These are phyloP conservation scores for Prunus padus DNA, from an alignment of 306 rosid genomes.

Conservation along the genomic window DNA sequence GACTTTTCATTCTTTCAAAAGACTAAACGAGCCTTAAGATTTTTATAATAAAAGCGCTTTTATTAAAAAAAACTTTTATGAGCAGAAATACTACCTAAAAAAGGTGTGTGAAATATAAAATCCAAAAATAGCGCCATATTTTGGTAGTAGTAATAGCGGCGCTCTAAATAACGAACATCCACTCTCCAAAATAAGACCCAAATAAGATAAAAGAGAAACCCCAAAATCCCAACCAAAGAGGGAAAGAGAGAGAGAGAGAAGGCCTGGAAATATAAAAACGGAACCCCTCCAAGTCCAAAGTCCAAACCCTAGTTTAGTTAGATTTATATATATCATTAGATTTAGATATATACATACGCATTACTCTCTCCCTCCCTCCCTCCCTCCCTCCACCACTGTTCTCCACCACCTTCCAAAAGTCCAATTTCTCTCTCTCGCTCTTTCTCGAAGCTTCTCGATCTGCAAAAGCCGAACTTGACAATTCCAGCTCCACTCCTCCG, in stretches of 20 bases:
- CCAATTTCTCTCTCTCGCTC: neutral
- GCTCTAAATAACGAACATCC: neutral
- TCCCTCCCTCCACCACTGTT: neutral
- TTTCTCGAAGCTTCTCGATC: slow-evolving; percentile 29
- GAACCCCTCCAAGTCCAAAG: slow-evolving; percentile 5
- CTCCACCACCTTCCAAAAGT: neutral
- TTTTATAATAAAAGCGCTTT: no score
- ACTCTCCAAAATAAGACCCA: neutral
- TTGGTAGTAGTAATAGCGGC: neutral
- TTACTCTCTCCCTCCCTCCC: neutral
- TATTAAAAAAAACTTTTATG: no score
- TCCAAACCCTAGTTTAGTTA: slow-evolving; percentile 30
- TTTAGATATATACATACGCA: neutral
- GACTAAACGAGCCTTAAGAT: no score
- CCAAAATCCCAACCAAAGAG: slow-evolving; percentile 3
- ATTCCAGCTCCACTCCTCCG: slow-evolving; percentile 4
- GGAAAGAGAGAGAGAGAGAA: neutral
- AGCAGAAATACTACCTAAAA: no score
- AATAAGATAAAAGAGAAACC: neutral
- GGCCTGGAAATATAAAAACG: slow-evolving; percentile 5
- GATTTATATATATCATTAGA: slow-evolving; percentile 1
- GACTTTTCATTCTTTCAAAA: no score
- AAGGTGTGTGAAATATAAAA: no score
- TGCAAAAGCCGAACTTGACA: neutral
- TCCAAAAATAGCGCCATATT: neutral